These are phyloP conservation scores for Carex scoparia DNA, from an alignment of 176 grass and related monocot genomes.

Conservation along the genomic window DNA sequence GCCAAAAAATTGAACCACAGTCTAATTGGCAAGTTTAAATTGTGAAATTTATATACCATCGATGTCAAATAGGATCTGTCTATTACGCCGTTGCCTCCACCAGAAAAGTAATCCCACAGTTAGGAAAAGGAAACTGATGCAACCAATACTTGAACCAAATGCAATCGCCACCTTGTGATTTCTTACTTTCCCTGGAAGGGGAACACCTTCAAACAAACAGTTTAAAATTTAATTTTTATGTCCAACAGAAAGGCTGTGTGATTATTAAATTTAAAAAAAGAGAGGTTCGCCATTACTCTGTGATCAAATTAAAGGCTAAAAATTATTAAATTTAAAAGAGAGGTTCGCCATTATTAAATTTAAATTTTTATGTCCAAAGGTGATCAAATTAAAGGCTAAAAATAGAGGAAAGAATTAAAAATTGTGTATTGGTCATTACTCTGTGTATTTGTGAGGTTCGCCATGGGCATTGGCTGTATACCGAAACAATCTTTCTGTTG, in stretches of 20 bases:
- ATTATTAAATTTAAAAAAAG: neutral
- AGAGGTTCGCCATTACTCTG: too few relatives aligned
- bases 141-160: slow-evolving; percentile 47
- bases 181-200: slow-evolving; percentile 33
- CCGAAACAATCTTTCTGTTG: slow-evolving; percentile 67
- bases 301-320: neutral
- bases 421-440: slow-evolving; percentile 17
- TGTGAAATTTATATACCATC: slow-evolving; percentile 41
- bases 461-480: slow-evolving; percentile 51
- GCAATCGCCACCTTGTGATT: slow-evolving; percentile 60
- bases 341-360: neutral
- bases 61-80: slow-evolving; percentile 71
- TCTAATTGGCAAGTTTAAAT: neutral
- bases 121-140: slow-evolving; percentile 50
- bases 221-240: neutral
- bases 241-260: neutral
- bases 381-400: neutral
- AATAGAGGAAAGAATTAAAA: neutral
- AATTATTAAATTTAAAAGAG: too few relatives aligned
- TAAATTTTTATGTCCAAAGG: too few relatives aligned
- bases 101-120: slow-evolving; percentile 50
- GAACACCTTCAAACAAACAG: slow-evolving; percentile 23
- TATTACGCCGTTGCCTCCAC: slow-evolving; percentile 59
- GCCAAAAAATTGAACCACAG: neutral
- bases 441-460: slow-evolving; percentile 53